Evolutionary conservation across 73 alveolate species (phyloP).

Genomic region (Paramecium caudatum): DNA sequence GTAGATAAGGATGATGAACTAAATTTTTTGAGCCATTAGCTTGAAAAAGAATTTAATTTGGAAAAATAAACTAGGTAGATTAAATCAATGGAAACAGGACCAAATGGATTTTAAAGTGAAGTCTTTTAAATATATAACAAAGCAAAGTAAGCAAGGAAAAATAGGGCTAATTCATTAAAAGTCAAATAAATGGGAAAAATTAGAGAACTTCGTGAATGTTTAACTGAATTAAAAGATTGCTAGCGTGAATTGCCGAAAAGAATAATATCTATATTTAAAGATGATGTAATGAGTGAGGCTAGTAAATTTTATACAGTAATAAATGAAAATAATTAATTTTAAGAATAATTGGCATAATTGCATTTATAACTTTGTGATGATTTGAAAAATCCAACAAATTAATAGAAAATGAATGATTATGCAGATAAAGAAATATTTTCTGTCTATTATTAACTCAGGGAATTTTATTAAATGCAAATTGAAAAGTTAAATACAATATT

Average conservation of each 20-base stretch:
- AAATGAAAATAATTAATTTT: too few species aligned
- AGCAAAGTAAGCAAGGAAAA: not conserved
- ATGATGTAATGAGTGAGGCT: not conserved
- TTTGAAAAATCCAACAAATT: too few species aligned
- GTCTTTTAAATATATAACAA: not conserved
- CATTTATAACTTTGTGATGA: too few species aligned
- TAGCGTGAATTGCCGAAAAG: too few species aligned
- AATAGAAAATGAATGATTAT: too few species aligned
- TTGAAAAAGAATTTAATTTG: conserved; percentile 33
- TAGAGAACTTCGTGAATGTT: not conserved
- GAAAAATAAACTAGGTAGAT: not conserved
- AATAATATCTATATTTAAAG: not conserved
- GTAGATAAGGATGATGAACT: conserved; percentile 21
- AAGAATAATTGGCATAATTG: too few species aligned
- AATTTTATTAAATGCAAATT: too few species aligned
- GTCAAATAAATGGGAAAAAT: not conserved
- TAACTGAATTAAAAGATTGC: not conserved
- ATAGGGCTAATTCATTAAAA: not conserved
- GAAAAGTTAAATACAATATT: too few species aligned
- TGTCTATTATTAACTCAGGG: too few species aligned
- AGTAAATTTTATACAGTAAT: too few species aligned
- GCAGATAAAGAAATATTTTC: too few species aligned
- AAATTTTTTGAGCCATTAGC: not conserved
- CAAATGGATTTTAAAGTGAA: not conserved
- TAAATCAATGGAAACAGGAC: not conserved